phyloP scores from a whole-genome alignment of 1,284 basidiomycete genomes.

The Rhodotorula sp. region DNA sequence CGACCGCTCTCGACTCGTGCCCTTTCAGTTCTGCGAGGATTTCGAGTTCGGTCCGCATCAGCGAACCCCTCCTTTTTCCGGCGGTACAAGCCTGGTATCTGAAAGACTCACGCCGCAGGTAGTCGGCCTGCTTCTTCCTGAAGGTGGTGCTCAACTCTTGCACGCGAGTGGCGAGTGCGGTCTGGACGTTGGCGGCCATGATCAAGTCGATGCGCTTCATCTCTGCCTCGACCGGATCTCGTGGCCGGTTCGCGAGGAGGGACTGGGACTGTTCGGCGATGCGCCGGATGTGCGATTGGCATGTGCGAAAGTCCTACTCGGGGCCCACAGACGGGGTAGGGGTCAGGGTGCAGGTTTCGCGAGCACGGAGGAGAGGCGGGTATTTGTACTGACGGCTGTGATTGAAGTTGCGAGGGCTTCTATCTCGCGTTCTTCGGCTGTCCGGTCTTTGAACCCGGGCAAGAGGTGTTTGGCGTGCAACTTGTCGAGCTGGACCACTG shows the following conservation, averaged over 20 bases:
- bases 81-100: neutral
- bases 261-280: slow-evolving; percentile 30
- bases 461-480: slow-evolving; percentile 93
- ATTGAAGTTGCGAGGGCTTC: slow-evolving; percentile 81
- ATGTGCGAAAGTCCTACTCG: slow-evolving; percentile 71
- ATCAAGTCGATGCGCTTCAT: slow-evolving; percentile 55
- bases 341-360: neutral
- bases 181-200: slow-evolving; percentile 90
- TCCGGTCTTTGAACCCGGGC: slow-evolving; percentile 92
- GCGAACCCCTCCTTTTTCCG: too few relatives aligned
- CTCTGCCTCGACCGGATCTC: slow-evolving; percentile 32
- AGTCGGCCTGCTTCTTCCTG: slow-evolving; percentile 93
- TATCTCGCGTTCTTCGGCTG: slow-evolving; percentile 90
- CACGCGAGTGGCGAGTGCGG: slow-evolving; percentile 87
- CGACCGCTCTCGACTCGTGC: slow-evolving; percentile 34
- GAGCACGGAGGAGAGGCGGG: neutral
- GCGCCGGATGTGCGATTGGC: slow-evolving; percentile 24
- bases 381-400: slow-evolving; percentile 62
- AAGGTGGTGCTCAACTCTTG: slow-evolving; percentile 92
- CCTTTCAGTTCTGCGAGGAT: slow-evolving; percentile 41
- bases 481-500: slow-evolving; percentile 79
- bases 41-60: too few relatives aligned
- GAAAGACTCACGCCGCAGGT: slow-evolving; percentile 61
- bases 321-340: slow-evolving; percentile 17
- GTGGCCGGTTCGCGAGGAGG: slow-evolving; percentile 5